phyloP scores from a whole-genome alignment of 2,329 filamentous ascomycete genomes.

The Dichotomopilus funicola region DNA sequence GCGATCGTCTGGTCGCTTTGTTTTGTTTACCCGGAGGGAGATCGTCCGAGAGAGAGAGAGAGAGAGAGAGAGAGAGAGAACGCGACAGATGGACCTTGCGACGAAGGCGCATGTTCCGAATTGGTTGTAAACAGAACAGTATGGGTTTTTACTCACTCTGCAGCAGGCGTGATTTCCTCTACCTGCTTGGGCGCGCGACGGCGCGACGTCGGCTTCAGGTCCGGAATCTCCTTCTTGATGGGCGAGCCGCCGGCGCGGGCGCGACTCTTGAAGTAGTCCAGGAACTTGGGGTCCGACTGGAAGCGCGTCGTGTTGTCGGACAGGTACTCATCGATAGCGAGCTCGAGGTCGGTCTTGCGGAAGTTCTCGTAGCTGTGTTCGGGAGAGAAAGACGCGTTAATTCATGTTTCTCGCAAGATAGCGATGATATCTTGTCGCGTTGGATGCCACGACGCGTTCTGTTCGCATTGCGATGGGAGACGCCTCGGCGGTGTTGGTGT shows the following conservation, averaged over 20 bases:
- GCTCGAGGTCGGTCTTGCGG: slow-evolving; percentile 75
- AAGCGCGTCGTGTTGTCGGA: slow-evolving; percentile 61
- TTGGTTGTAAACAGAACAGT: too few relatives aligned
- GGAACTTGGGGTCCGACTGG: slow-evolving; percentile 56
- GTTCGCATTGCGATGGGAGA: too few relatives aligned
- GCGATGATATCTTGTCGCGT: not conserved
- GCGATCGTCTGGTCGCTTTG: not conserved
- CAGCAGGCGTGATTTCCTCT: slow-evolving; percentile 38
- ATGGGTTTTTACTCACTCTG: slow-evolving; percentile 34
- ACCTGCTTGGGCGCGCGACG: slow-evolving; percentile 40
- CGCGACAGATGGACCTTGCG: too few relatives aligned
- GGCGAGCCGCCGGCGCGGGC: slow-evolving; percentile 53
- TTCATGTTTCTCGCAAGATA: not conserved
- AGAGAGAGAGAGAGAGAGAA: not conserved
- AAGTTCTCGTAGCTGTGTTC: slow-evolving; percentile 56
- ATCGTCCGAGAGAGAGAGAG: not conserved
- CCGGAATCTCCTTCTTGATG: slow-evolving; percentile 48
- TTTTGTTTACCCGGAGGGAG: slow-evolving; percentile 4
- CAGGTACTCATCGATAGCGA: slow-evolving; percentile 66
- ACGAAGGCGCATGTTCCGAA: too few relatives aligned
- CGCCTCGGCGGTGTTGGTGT: too few relatives aligned
- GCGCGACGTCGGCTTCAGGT: slow-evolving; percentile 39
- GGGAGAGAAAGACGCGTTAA: slow-evolving; percentile 10
- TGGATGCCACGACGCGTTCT: slow-evolving; percentile 5
- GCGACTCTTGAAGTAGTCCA: slow-evolving; percentile 69